Percentiles rank a stretch among this genome's conserved stretches.
phyloP scores from a whole-genome alignment of 495 filamentous ascomycete genomes.

The Penicillium psychrofluorescens region DNA sequence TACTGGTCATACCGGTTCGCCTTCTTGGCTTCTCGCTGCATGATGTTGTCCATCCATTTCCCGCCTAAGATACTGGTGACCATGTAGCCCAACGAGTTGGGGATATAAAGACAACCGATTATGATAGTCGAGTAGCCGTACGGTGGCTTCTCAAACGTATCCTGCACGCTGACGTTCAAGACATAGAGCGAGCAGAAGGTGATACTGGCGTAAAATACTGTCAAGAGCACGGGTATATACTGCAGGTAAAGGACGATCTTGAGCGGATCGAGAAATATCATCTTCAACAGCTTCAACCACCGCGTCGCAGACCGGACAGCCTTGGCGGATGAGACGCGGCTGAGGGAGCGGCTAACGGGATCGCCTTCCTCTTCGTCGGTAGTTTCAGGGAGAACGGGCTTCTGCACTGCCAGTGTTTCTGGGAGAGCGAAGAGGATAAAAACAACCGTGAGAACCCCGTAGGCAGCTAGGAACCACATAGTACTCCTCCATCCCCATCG shows the following conservation, averaged over 20 bases:
- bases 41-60: constrained; percentile 82
- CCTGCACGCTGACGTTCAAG: constrained; percentile 78
- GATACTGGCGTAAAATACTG: constrained; percentile 75
- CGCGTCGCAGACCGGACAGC: constrained; percentile 50
- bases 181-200: constrained; percentile 79
- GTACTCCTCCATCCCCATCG: constrained; percentile 76
- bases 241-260: constrained; percentile 70
- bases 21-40: constrained; percentile 70
- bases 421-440: constrained; percentile 63
- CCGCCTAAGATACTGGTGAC: constrained; percentile 68
- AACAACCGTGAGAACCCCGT: constrained; percentile 58
- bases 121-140: constrained; percentile 71
- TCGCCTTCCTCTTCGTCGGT: constrained; percentile 11
- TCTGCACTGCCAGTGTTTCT: constrained; percentile 48
- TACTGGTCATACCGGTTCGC: constrained; percentile 64
- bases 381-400: constrained; percentile 8
- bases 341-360: constrained; percentile 29
- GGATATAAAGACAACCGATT: constrained; percentile 75
- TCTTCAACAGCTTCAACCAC: constrained; percentile 49
- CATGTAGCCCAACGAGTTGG: constrained; percentile 73
- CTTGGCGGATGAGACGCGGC: constrained; percentile 55
- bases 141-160: constrained; percentile 63
- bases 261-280: constrained; percentile 72
- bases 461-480: constrained; percentile 79
- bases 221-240: constrained; percentile 71